phyloP scores from a whole-genome alignment of 441 rosid species.

The Eugenia klotzschiana region DNA sequence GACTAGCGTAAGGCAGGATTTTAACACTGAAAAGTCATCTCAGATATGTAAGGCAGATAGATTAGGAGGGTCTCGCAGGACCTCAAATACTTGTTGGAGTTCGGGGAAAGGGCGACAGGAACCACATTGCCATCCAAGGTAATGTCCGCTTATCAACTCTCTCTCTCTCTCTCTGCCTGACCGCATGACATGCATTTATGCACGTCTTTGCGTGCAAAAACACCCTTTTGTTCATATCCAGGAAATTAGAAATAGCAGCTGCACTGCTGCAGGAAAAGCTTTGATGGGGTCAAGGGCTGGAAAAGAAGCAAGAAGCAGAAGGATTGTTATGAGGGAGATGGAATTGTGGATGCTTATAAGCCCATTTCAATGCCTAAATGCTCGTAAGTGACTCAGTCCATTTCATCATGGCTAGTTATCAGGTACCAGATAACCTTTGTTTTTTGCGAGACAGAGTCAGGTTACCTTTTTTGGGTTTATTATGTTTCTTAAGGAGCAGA shows the following conservation, averaged over 20 bases:
- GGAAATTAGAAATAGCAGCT: not conserved
- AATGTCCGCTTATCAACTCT: not conserved
- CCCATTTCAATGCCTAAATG: constrained; percentile 43
- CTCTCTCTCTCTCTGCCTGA: not conserved
- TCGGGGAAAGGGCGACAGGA: not conserved
- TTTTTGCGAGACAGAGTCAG: not conserved
- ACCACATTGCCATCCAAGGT: not conserved
- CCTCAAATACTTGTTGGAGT: constrained; percentile 14
- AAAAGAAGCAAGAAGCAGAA: constrained; percentile 20
- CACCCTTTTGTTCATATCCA: not conserved
- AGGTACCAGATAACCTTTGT: not conserved
- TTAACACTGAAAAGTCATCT: not conserved
- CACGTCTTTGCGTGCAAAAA: not conserved
- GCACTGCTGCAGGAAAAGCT: constrained; percentile 21
- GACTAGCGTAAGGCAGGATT: not conserved
- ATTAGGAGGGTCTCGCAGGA: constrained; percentile 9
- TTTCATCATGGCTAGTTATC: not conserved
- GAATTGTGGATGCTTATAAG: constrained; percentile 15
- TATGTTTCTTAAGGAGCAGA: not conserved
- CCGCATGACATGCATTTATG: not conserved
- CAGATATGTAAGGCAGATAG: not conserved
- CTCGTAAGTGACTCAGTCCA: constrained; percentile 28
- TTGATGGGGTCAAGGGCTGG: constrained; percentile 14
- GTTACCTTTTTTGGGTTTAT: not conserved
- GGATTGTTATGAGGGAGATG: constrained; percentile 13